Conservation (phyloP, 169 alveolate species). For the Plasmodium gonderi region DNA sequence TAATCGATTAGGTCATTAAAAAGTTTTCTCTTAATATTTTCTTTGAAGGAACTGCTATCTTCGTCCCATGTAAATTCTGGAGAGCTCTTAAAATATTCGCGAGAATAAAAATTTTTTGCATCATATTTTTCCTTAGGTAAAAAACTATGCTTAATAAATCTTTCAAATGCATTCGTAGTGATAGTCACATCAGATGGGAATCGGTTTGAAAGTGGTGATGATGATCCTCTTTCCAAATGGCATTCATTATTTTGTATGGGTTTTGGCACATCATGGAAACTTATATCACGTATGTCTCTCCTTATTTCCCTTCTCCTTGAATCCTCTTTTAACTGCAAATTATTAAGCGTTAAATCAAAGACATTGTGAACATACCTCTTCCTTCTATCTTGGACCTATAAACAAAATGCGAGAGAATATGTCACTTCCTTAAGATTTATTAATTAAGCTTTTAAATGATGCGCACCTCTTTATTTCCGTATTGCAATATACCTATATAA, state of each 20-base stretch:
- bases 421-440: background rate
- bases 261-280: background rate
- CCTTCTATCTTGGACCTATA: conserved; percentile 32
- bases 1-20: conserved; percentile 19
- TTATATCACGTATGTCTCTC: background rate
- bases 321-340: background rate
- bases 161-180: background rate
- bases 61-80: background rate
- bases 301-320: background rate
- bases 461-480: conserved; percentile 22
- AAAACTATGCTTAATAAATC: background rate
- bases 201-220: background rate
- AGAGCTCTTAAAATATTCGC: background rate
- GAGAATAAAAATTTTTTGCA: background rate
- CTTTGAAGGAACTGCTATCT: conserved; percentile 4
- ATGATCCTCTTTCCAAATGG: background rate
- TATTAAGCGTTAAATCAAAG: conserved; percentile 9
- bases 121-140: background rate
- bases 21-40: conserved; percentile 12
- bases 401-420: background rate
- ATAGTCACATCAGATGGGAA: background rate
- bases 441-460: background rate
- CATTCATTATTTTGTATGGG: background rate
- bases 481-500: conserved; percentile 23
- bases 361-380: conserved; percentile 14